Conservation (phyloP, 2,329 filamentous ascomycete genomes). For the Xylaria sp. region DNA sequence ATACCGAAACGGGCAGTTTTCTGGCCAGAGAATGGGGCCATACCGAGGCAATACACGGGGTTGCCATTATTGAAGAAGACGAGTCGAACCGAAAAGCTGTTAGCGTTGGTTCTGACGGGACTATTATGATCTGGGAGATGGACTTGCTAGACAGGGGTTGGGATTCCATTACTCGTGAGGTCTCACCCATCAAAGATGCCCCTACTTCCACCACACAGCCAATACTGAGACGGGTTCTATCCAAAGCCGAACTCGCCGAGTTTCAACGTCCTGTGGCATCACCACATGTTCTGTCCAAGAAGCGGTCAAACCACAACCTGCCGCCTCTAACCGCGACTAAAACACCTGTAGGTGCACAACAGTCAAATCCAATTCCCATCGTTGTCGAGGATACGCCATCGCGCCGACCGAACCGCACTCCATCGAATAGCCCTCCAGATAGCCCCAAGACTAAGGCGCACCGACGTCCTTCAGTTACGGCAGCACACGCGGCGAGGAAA, state of each 20-base stretch:
- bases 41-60: conserved; percentile 85
- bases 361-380: conserved; percentile 39
- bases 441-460: conserved; percentile 46
- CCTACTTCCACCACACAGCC: conserved; percentile 52
- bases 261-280: conserved; percentile 57
- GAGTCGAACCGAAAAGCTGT: conserved; percentile 56
- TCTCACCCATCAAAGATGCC: conserved; percentile 49
- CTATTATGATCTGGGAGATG: conserved; percentile 72
- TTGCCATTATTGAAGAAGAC: conserved; percentile 61
- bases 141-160: conserved; percentile 44
- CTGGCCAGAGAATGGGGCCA: conserved; percentile 91
- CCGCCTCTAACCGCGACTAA: conserved; percentile 32
- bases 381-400: conserved; percentile 45
- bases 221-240: conserved; percentile 78
- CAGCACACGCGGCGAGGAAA: conserved; percentile 39
- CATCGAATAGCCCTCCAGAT: conserved; percentile 44
- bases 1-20: conserved; percentile 68
- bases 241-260: conserved; percentile 78
- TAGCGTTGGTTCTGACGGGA: conserved; percentile 73
- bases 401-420: conserved; percentile 40
- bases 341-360: conserved; percentile 38
- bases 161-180: conserved; percentile 43
- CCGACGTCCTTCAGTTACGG: conserved; percentile 51
- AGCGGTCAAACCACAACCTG: conserved; percentile 49
- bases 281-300: conserved; percentile 48